Conservation (phyloP, 139 green algal genomes). For the Marvania coccoides region DNA sequence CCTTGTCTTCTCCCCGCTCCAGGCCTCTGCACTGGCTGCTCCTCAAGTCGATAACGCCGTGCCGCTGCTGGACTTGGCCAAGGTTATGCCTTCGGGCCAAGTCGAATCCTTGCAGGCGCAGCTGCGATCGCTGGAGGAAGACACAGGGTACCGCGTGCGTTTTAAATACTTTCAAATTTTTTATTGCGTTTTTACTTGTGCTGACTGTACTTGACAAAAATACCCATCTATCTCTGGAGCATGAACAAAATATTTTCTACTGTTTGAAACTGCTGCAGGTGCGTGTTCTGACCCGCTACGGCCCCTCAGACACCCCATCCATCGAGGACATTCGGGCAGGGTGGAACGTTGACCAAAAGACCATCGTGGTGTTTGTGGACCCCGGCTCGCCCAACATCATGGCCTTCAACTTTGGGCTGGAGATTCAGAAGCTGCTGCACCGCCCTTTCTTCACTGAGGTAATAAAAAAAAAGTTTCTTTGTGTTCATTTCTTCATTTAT, state of each 20-base stretch:
- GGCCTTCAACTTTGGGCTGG: conserved; percentile 41
- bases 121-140: conserved; percentile 20
- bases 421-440: conserved; percentile 40
- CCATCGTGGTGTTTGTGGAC: conserved; percentile 53
- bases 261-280: no score
- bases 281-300: conserved; percentile 42
- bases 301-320: conserved; percentile 9
- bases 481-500: no score
- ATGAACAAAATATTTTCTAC: no score
- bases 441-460: conserved; percentile 61
- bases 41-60: background rate
- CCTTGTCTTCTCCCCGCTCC: background rate
- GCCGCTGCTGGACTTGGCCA: conserved; percentile 28
- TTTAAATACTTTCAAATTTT: background rate
- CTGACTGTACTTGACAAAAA: no score
- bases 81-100: conserved; percentile 20
- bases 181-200: background rate
- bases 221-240: no score
- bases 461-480: no score
- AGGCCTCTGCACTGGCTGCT: background rate
- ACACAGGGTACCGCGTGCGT: conserved; percentile 5
- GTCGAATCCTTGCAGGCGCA: conserved; percentile 19
- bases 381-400: conserved; percentile 63
- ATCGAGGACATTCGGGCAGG: conserved; percentile 26
- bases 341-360: conserved; percentile 35